These are phyloP conservation scores for Rutstroemia sp. DNA, from an alignment of 2,329 filamentous ascomycete genomes.

Conservation along the genomic window DNA sequence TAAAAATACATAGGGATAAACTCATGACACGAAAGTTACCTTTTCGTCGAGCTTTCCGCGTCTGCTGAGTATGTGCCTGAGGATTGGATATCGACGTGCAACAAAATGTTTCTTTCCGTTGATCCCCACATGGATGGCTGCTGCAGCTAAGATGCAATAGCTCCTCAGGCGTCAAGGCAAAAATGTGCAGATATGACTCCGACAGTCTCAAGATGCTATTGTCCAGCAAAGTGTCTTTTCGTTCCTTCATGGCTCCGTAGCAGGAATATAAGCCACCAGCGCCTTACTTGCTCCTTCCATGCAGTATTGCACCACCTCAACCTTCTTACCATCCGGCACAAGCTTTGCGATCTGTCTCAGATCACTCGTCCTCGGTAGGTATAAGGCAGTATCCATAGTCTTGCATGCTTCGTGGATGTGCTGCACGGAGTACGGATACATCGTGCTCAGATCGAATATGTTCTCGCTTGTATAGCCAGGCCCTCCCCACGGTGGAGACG, in stretches of 20 bases:
- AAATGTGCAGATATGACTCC: neutral
- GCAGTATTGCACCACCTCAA: conserved; percentile 83
- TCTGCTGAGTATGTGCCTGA: neutral
- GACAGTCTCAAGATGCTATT: neutral
- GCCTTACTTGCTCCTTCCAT: conserved; percentile 86
- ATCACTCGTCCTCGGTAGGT: conserved; percentile 79
- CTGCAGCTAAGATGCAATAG: neutral
- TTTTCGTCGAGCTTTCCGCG: neutral
- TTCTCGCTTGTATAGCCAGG: conserved; percentile 56
- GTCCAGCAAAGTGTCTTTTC: neutral
- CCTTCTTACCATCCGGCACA: conserved; percentile 42
- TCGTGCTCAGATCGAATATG: conserved; percentile 75
- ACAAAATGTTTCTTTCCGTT: conserved; percentile 3
- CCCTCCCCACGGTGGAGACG: conserved; percentile 68
- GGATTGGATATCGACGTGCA: conserved; percentile 3
- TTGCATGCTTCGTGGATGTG: conserved; percentile 57
- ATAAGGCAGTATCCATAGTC: conserved; percentile 60
- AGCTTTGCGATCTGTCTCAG: conserved; percentile 66
- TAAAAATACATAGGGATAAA: too few species aligned
- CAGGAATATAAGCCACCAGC: conserved; percentile 54
- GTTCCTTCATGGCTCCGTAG: neutral
- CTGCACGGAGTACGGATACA: conserved; percentile 77
- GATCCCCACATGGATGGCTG: neutral
- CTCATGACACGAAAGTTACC: neutral
- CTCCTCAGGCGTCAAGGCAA: neutral